Percentiles rank a stretch among this genome's conserved stretches.
phyloP scores from a whole-genome alignment of 306 rosid genomes.

The Fragaria ananassa region DNA sequence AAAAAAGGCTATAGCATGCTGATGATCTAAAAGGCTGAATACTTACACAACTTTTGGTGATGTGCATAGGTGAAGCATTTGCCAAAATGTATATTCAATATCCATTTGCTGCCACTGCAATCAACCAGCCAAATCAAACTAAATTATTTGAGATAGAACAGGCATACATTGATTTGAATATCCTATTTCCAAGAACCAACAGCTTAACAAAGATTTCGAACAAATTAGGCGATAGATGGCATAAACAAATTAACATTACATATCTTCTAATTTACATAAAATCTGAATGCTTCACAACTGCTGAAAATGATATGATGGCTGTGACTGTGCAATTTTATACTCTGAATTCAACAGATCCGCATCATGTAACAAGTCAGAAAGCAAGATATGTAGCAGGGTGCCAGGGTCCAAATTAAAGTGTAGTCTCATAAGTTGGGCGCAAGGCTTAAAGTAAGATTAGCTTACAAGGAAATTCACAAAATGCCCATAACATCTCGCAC shows the following conservation, averaged over 20 bases:
- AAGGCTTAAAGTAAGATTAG: neutral
- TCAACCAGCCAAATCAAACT: constrained; percentile 14
- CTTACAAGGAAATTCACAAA: neutral
- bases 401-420: neutral
- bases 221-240: neutral
- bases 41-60: constrained; percentile 99
- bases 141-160: constrained; percentile 17
- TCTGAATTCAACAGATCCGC: neutral
- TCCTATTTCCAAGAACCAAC: neutral
- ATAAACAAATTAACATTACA: neutral
- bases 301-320: neutral
- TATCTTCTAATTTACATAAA: neutral
- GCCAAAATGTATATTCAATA: constrained; percentile 97
- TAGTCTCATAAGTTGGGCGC: neutral
- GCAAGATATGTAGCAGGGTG: neutral
- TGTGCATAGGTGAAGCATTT: constrained; percentile 97
- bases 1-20: neutral
- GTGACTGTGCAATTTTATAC: neutral
- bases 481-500: neutral
- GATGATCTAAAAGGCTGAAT: constrained; percentile 20
- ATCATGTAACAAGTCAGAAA: neutral
- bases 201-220: neutral
- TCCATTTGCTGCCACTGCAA: constrained; percentile 99
- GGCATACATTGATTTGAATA: neutral
- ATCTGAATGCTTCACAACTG: neutral